Evolutionary conservation across 2,329 filamentous ascomycete species (phyloP), one percentile per base, ranked within the genome.

Genomic region (Allantophomopsis lycopodina): DNA sequence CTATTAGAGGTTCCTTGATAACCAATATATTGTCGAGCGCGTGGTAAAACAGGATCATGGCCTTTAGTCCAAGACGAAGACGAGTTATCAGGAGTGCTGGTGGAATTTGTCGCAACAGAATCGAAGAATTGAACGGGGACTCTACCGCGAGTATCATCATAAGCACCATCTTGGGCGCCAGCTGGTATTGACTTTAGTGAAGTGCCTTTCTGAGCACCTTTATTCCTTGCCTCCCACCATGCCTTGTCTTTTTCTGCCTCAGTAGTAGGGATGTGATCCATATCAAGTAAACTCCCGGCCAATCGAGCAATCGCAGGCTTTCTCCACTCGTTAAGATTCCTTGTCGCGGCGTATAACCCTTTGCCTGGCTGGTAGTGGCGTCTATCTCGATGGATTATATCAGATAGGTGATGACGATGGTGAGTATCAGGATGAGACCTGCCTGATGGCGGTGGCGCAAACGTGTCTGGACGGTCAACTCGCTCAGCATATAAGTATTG

Each of bases 221-320:
- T 67, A 42, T 61, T 63, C 21, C 60, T 65, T 39, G 67, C 66
- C 54, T 93, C 86, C 85, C 86, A 91, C 85, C 85, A 93, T 2
- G 83, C 64, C 47, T 71, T 70, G 44, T 65, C 65, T 44, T 63
- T 69, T 39, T 55, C 53, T n/a, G 45, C 44, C 30, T 49, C 42
- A n/a, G n/a, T 7, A 48, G n/a, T 50, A 12, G 32, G 15, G 6
- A 61, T 56, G 7, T 63, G 58, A 41, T 67, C 64, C 23, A 83
- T 67, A 42, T 83, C 73, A 21, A 85, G 66, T 38, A 83, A 59
- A 1, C 64, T 55, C 2, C 71, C 69, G 1, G 66, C 64, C 3
- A 86, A 60, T 7, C 68, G 70, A 28, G 78, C 79, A 28, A 79
- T 66, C 0, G 71, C 73, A 7, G 70, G 79, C 50, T 76, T 76